phyloP scores from a whole-genome alignment of 164 flowering plant genomes.

The Vitis rupestris region DNA sequence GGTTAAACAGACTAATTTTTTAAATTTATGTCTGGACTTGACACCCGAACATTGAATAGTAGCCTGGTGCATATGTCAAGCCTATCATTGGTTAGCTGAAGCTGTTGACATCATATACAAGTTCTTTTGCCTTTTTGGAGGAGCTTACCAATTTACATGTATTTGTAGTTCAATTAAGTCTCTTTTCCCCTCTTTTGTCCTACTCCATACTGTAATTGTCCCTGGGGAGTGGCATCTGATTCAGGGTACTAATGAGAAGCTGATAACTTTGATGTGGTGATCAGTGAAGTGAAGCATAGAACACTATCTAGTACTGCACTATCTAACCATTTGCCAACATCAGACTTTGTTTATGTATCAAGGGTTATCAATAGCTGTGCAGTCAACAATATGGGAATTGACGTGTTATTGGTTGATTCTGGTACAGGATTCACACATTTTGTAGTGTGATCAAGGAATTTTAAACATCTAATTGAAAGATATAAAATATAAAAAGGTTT shows the following conservation, averaged over 20 bases:
- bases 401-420: not conserved
- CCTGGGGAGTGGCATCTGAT: not conserved
- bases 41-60: too few relatives aligned
- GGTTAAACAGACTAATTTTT: not conserved
- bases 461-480: too few relatives aligned
- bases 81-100: not conserved
- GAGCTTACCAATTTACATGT: not conserved
- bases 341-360: not conserved
- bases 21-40: too few relatives aligned
- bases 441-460: too few relatives aligned
- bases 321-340: not conserved
- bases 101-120: not conserved
- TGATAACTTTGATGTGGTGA: not conserved
- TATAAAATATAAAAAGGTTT: not conserved
- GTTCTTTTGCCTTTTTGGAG: not conserved
- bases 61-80: not conserved
- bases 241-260: not conserved
- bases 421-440: too few relatives aligned
- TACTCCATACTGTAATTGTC: not conserved
- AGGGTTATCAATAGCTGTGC: too few relatives aligned
- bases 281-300: not conserved
- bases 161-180: not conserved
- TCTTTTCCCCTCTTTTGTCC: not conserved
- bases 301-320: not conserved
- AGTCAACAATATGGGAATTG: not conserved